Evolutionary conservation across 768 basidiomycete species (phyloP).

Genomic region (Galerina marginata): DNA sequence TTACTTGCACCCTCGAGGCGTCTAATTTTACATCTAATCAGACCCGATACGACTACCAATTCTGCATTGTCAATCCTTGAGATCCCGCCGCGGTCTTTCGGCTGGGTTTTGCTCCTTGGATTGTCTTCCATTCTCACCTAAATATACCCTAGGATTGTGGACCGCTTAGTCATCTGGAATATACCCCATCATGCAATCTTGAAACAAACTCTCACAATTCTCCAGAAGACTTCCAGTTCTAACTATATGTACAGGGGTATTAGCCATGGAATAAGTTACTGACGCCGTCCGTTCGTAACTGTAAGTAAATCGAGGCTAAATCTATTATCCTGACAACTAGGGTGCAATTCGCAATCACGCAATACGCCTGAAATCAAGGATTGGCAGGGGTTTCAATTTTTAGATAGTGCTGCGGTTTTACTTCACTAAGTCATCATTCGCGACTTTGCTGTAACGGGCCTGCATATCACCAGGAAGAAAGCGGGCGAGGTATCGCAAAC

Average conservation of each 20-base stretch:
- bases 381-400: conserved; percentile 11
- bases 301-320: neutral
- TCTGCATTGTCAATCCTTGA: conserved; percentile 1
- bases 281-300: too few relatives aligned
- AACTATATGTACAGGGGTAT: neutral
- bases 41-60: conserved; percentile 42
- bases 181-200: neutral
- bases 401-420: conserved; percentile 33
- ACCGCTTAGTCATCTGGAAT: conserved; percentile 3
- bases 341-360: conserved; percentile 21
- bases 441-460: conserved; percentile 51
- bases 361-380: conserved; percentile 29
- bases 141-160: conserved; percentile 12
- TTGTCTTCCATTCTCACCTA: conserved; percentile 17
- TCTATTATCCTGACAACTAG: neutral
- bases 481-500: conserved; percentile 49
- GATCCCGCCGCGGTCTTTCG: conserved; percentile 8
- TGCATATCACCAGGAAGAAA: conserved; percentile 40
- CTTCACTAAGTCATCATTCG: conserved; percentile 57
- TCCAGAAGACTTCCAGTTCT: neutral
- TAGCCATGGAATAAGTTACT: too few relatives aligned
- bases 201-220: neutral
- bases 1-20: neutral
- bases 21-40: conserved; percentile 22
- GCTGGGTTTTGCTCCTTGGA: conserved; percentile 10